Base-by-base conservation (phyloP, 129 eudicot species). In the Chrysanthemum makinoi region DNA sequence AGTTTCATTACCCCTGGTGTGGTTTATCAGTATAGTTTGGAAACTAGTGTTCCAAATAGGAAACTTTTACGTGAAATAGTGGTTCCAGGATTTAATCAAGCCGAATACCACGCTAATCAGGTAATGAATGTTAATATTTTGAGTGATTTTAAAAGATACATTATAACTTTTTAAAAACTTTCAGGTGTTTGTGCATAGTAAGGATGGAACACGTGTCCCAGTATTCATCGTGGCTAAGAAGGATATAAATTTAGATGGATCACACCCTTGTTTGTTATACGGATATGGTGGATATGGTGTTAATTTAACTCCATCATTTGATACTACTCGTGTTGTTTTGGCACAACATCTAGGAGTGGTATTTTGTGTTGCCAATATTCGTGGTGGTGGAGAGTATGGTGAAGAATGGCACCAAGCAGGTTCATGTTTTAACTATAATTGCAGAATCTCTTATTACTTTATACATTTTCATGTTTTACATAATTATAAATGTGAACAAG, bases 301-400 rank as follows among this genome's bases (percentile, higher is more conserved):
- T 72, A 95, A 94, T 79, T 71, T 95, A 61, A 90, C 99, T 19
- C 99, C 99, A 18, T 87, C 83, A 10, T 95, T 95, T 67, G 62
- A 79, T 58, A 66, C 79, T 18, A 68, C 70, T 9, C 97, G 96
- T 52, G 80, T 82, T 75, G 86, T 91, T 46, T 70, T 90, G 35
- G 77, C 82, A 70, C 84, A 66, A 68, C 82, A 88, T 80, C 70
- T 95, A 64, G 94, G 85, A 72, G 75, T 64, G 48, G 78, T 90
- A 30, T 85, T 67, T 61, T 95, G 96, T 83, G 75, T 86, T 20
- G 97, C 99, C 3, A 90, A 95, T 61, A 90, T 95, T 69, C 99
- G 97, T 20, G 99, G 99, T 54, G 99, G 99, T 70, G 99, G 99
- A 15, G 99, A 95, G 75, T 95, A 95, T 73, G 99, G 97, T 24